phyloP scores from a whole-genome alignment of 148 eudicot genomes.

The Drosera capensis region DNA sequence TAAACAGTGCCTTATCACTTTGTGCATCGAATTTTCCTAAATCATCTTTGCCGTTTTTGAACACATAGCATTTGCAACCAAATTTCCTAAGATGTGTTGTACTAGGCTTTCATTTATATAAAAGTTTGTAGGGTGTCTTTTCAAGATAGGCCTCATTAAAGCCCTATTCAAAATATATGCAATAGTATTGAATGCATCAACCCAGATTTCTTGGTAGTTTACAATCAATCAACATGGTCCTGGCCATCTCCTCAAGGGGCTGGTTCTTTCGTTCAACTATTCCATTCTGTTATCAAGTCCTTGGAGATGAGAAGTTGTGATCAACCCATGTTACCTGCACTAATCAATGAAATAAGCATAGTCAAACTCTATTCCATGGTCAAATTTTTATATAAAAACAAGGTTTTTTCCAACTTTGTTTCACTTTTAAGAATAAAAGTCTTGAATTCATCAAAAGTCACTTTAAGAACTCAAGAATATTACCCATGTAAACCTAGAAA shows the following conservation, averaged over 20 bases:
- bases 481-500: neutral
- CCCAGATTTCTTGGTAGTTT: neutral
- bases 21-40: neutral
- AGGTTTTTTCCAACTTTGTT: neutral
- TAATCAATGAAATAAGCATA: neutral
- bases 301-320: neutral
- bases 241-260: neutral
- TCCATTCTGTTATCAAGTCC: neutral
- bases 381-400: neutral
- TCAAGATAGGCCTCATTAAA: neutral
- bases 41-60: neutral
- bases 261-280: neutral
- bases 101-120: conserved; percentile 1
- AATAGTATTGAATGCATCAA: neutral
- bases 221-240: neutral
- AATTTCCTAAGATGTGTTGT: neutral
- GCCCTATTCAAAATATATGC: neutral
- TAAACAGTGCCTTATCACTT: too few species aligned
- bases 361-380: neutral
- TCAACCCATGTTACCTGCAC: too few species aligned
- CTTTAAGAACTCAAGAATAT: neutral
- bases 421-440: neutral
- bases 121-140: neutral
- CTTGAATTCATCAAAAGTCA: conserved; percentile 1
- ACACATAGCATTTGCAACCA: neutral